phyloP scores from a whole-genome alignment of 306 rosid species.

The Quercus engelmannii region DNA sequence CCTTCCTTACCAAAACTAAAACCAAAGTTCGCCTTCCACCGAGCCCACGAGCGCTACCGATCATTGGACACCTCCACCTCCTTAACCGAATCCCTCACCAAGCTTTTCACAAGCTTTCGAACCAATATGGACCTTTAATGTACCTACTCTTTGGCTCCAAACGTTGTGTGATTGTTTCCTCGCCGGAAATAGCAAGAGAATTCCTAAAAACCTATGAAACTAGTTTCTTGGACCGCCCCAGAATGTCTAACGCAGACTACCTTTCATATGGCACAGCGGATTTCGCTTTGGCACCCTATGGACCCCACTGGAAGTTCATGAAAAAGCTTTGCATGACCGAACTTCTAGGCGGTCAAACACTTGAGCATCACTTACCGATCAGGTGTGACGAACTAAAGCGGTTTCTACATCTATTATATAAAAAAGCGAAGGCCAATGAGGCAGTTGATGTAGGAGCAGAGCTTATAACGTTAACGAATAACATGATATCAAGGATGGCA shows the following conservation, averaged over 20 bases:
- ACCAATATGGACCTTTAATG: slow-evolving; percentile 52
- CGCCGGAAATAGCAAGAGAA: slow-evolving; percentile 51
- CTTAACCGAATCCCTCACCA: slow-evolving; percentile 51
- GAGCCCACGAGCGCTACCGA: slow-evolving; percentile 49
- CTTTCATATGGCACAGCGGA: slow-evolving; percentile 55
- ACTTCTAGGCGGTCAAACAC: slow-evolving; percentile 55
- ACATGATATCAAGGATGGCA: slow-evolving; percentile 43
- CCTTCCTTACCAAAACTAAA: slow-evolving; percentile 26
- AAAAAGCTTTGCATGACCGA: slow-evolving; percentile 62
- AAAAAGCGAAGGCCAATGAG: slow-evolving; percentile 20
- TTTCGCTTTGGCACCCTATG: slow-evolving; percentile 57
- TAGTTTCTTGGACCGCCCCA: slow-evolving; percentile 48
- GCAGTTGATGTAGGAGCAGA: slow-evolving; percentile 37
- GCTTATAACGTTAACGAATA: slow-evolving; percentile 35
- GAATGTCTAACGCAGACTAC: slow-evolving; percentile 38
- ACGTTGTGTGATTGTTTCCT: slow-evolving; percentile 55
- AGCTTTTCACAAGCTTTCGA: slow-evolving; percentile 49
- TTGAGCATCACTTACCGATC: slow-evolving; percentile 39
- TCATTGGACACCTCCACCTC: slow-evolving; percentile 65
- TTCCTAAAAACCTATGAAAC: slow-evolving; percentile 61
- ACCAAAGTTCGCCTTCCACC: slow-evolving; percentile 36
- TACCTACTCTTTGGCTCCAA: slow-evolving; percentile 54
- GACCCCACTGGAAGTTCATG: slow-evolving; percentile 75
- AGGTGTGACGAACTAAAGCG: slow-evolving; percentile 43
- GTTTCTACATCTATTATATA: slow-evolving; percentile 19